Percentiles rank a stretch among this genome's conserved stretches.
phyloP scores from a whole-genome alignment of 306 rosid species.

The Corylus americana region DNA sequence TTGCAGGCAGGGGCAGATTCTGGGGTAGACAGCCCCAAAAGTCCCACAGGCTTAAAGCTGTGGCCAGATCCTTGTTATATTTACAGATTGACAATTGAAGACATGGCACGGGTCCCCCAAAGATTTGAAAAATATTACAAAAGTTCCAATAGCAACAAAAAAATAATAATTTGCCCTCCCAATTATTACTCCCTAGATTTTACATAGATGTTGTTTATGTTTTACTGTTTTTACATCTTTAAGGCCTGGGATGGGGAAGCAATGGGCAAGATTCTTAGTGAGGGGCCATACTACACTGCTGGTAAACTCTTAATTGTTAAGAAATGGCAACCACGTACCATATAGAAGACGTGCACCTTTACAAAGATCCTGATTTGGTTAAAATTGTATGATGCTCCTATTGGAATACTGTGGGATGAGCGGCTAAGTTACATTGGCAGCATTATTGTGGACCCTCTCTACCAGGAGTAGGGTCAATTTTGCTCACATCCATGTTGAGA shows the following conservation, averaged over 20 bases:
- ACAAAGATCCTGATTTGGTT: too few relatives aligned
- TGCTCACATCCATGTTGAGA: not conserved
- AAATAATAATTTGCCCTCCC: not conserved
- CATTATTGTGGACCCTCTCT: not conserved
- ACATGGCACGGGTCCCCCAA: not conserved
- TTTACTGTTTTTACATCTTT: not conserved
- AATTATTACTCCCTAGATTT: not conserved
- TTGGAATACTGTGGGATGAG: not conserved
- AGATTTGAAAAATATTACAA: not conserved
- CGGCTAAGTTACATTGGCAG: not conserved
- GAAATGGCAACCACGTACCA: not conserved
- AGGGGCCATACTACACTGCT: not conserved
- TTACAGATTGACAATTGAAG: not conserved
- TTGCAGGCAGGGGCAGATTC: not conserved
- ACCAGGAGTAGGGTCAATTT: not conserved
- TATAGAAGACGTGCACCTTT: not conserved
- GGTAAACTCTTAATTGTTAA: not conserved
- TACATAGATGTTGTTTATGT: too few relatives aligned
- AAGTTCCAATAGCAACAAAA: not conserved
- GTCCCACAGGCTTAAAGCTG: not conserved
- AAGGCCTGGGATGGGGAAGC: not conserved
- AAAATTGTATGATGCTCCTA: too few relatives aligned
- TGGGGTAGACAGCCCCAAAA: not conserved
- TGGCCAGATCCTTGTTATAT: not conserved
- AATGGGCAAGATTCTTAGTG: not conserved